Base-by-base conservation (phyloP, 2,329 filamentous ascomycete species). In the Paecilomyces sp. region DNA sequence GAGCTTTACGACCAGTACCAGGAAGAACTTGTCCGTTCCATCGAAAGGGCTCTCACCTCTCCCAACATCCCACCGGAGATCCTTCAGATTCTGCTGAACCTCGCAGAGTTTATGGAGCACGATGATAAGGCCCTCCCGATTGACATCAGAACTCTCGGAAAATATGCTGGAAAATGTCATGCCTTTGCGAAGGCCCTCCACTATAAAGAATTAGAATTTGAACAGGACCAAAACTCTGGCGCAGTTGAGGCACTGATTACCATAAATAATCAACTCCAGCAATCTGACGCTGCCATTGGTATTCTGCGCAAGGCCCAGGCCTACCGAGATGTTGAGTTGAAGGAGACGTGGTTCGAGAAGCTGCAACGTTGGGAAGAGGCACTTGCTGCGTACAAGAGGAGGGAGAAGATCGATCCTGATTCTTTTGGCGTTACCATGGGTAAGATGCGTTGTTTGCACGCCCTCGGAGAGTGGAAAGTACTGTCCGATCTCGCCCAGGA, bases 101-200 rank as follows among this genome's bases (percentile, higher is more conserved):
- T 99, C 56, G 94, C 94, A 24, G 94, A 99, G 72, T 99, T 99
- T 74, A 99, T 99, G 94, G 94, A 99, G 72, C 94, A 99, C 70
- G 95, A 99, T 68, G 94, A 99, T 74, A 99, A 99, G 75, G 93
- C 95, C 13, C 80, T 99, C 57, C 94, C 94, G 1, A 99, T 99
- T 63, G 95, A 99, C 71, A 97, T 99, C 64, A 84, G 94, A 55
- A 92, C 94, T 9, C 83, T 99, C 11, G 95, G 95, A 33, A 89
- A 93, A 71, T 96, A 97, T 73, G 94, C 94, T 55, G 93, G 90
- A 22, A 93, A 95, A 68, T 99, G 95, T 66, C 94, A 99, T 74
- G 95, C 94, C 3, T 99, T 96, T 71, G 94, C 94, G 34, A 99
- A 99, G 76, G 94, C 94, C 9, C 80, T 99, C 47, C 94, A 99